phyloP scores from a whole-genome alignment of 1,284 basidiomycete genomes.

The Boletus albobrunnescens region DNA sequence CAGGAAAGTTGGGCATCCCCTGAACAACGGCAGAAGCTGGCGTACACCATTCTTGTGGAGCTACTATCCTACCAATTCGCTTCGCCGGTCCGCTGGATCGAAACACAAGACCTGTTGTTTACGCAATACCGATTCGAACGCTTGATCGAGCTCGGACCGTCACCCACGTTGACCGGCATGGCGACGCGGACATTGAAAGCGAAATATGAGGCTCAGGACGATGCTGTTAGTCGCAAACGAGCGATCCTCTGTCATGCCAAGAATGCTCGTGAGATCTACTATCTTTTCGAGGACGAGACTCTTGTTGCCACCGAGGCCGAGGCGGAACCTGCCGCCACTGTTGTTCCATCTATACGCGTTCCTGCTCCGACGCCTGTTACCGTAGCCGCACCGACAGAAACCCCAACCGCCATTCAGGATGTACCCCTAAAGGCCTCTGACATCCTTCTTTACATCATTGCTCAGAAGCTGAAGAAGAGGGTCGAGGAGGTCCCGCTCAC shows the following conservation, averaged over 20 bases:
- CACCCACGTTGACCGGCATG: conserved; percentile 95
- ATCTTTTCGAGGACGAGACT: conserved; percentile 90
- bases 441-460: conserved; percentile 84
- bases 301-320: conserved; percentile 45
- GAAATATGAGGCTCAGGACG: conserved; percentile 91
- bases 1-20: conserved; percentile 82
- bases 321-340: conserved; percentile 39
- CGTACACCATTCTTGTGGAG: conserved; percentile 94
- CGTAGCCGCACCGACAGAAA: conserved; percentile 50
- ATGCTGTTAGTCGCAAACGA: conserved; percentile 77
- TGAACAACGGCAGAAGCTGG: conserved; percentile 86
- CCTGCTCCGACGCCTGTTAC: conserved; percentile 44
- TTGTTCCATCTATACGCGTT: conserved; percentile 44
- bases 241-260: conserved; percentile 91
- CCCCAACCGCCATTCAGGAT: conserved; percentile 79
- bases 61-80: conserved; percentile 95
- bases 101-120: conserved; percentile 96
- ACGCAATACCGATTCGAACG: conserved; percentile 87
- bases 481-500: conserved; percentile 85
- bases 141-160: conserved; percentile 93
- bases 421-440: conserved; percentile 91
- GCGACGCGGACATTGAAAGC: conserved; percentile 92
- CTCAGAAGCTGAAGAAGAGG: conserved; percentile 97
- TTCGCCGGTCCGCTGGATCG: conserved; percentile 96
- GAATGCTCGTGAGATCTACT: conserved; percentile 96